Conservation (phyloP, 371 early-diverging fungal species). For the Dinochytrium kinnereticum region DNA sequence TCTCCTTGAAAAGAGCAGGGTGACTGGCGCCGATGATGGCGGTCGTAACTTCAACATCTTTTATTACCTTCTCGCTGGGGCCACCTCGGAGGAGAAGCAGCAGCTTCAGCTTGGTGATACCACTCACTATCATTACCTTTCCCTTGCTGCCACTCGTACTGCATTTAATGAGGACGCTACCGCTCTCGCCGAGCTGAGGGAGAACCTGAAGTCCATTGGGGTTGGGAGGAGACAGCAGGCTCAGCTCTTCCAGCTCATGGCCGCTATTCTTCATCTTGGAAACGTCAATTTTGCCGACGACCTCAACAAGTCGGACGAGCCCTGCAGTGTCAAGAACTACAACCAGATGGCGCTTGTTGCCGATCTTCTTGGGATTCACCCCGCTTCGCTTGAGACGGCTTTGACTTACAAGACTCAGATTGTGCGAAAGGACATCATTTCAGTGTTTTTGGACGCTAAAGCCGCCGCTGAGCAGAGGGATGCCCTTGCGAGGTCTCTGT, state of each 20-base stretch:
- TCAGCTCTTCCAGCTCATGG: conserved; percentile 83
- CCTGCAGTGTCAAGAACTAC: conserved; percentile 49
- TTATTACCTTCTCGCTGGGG: conserved; percentile 77
- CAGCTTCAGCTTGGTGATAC: conserved; percentile 59
- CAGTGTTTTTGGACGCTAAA: conserved; percentile 82
- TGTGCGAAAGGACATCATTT: conserved; percentile 77
- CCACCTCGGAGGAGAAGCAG: conserved; percentile 60
- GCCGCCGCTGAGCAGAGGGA: conserved; percentile 82
- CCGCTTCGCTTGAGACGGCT: conserved; percentile 76
- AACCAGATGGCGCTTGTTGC: conserved; percentile 67
- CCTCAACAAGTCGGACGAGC: conserved; percentile 40
- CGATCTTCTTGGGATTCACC: conserved; percentile 83
- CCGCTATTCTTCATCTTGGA: conserved; percentile 89
- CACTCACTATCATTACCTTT: conserved; percentile 61
- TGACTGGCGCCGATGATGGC: conserved; percentile 53
- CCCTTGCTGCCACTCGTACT: conserved; percentile 34
- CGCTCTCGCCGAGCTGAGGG: conserved; percentile 70
- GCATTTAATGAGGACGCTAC: conserved; percentile 50
- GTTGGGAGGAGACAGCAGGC: conserved; percentile 78
- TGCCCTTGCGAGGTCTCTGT: conserved; percentile 78
- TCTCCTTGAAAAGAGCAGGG: conserved; percentile 72
- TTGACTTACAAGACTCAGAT: conserved; percentile 74
- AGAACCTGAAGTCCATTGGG: conserved; percentile 80
- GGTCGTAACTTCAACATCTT: conserved; percentile 91
- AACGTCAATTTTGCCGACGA: conserved; percentile 82